These are phyloP conservation scores for Escallonia rubra DNA, from an alignment of 129 eudicot genomes.

Conservation along the genomic window DNA sequence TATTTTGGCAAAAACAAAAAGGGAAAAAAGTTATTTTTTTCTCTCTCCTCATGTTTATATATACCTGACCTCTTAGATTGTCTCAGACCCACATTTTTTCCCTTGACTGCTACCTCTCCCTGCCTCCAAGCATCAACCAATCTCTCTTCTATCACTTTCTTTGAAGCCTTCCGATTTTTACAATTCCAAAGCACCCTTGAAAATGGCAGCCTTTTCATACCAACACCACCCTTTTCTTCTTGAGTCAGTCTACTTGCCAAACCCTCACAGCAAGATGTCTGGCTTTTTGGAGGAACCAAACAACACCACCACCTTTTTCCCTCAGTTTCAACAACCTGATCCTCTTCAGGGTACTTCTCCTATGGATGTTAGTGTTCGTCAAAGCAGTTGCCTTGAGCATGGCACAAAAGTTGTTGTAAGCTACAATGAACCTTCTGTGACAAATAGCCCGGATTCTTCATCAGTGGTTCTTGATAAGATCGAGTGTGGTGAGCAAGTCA, in stretches of 20 bases:
- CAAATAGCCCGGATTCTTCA: conserved; percentile 39
- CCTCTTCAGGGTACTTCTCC: conserved; percentile 15
- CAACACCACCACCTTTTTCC: conserved; percentile 9
- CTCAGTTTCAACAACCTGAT: conserved; percentile 31
- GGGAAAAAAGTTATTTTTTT: neutral
- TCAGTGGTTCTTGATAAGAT: conserved; percentile 41
- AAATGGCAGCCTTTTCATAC: conserved; percentile 58
- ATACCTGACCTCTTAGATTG: conserved; percentile 2
- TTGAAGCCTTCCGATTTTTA: neutral
- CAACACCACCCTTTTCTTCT: conserved; percentile 34
- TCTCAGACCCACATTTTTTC: conserved; percentile 6
- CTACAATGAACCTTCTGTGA: conserved; percentile 14
- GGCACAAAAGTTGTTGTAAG: conserved; percentile 13
- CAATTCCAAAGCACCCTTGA: conserved; percentile 15
- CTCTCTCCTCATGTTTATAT: conserved; percentile 7
- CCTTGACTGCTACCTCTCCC: conserved; percentile 1
- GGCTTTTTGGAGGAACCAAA: conserved; percentile 17
- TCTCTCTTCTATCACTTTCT: conserved; percentile 10
- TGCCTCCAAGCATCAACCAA: neutral
- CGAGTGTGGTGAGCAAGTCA: conserved; percentile 27
- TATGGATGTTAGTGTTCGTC: conserved; percentile 10
- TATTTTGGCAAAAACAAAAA: too few species aligned
- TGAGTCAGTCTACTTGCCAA: conserved; percentile 33
- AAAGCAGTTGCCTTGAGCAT: conserved; percentile 2
- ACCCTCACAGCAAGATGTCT: conserved; percentile 8